A percentile compares a stretch with the other conserved stretches of the same genome.
phyloP scores from a whole-genome alignment of 2,329 filamentous ascomycete species.

The Rhexocercosporidium sp. region DNA sequence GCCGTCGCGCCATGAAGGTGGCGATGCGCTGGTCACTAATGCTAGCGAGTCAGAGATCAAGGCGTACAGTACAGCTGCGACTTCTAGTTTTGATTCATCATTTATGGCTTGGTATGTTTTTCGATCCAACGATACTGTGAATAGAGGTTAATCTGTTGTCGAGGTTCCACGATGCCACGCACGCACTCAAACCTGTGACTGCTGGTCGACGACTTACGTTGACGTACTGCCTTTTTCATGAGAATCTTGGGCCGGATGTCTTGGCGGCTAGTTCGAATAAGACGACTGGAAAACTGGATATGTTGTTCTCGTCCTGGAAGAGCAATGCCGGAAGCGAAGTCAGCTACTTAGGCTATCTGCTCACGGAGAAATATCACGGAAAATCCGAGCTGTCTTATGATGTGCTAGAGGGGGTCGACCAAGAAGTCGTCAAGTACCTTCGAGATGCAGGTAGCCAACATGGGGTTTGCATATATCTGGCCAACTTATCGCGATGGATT shows the following conservation, averaged over 20 bases:
- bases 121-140: too few relatives aligned
- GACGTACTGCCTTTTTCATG: slow-evolving; percentile 56
- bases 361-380: slow-evolving; percentile 27
- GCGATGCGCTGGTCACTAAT: slow-evolving; percentile 50
- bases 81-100: slow-evolving; percentile 41
- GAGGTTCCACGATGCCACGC: slow-evolving; percentile 59
- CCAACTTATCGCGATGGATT: slow-evolving; percentile 21
- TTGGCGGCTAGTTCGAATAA: slow-evolving; percentile 14
- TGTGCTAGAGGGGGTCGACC: slow-evolving; percentile 25
- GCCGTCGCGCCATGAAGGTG: slow-evolving; percentile 54
- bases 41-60: slow-evolving; percentile 38
- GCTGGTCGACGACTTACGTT: slow-evolving; percentile 56
- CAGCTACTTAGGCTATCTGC: neutral
- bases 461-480: slow-evolving; percentile 27
- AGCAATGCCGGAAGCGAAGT: neutral
- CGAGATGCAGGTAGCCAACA: slow-evolving; percentile 20
- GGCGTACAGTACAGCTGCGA: slow-evolving; percentile 41
- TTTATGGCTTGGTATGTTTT: slow-evolving; percentile 42
- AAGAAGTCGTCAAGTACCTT: slow-evolving; percentile 11
- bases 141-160: too few relatives aligned
- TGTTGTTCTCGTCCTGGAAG: slow-evolving; percentile 20
- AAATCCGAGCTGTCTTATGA: slow-evolving; percentile 22
- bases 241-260: slow-evolving; percentile 8
- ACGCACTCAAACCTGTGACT: slow-evolving; percentile 54
- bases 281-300: slow-evolving; percentile 13